These are phyloP conservation scores for Mycena citricolor DNA, from an alignment of 1,284 basidiomycete genomes.

Conservation along the genomic window DNA sequence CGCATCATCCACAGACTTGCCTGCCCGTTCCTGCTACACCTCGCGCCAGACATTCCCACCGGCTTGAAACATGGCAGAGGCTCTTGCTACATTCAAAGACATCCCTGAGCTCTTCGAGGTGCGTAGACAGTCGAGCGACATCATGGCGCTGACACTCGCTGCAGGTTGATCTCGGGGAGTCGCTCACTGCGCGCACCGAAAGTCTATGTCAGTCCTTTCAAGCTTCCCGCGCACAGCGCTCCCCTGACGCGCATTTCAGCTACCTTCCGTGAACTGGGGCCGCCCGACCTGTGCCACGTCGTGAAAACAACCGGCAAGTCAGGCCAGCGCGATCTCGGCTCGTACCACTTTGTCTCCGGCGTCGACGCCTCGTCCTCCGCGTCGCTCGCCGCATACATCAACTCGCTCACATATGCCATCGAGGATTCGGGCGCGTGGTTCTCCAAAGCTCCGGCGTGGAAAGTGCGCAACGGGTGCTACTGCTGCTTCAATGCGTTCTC, in stretches of 20 bases:
- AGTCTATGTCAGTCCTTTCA: conserved; percentile 72
- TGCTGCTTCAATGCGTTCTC: conserved; percentile 99
- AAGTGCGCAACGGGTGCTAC: conserved; percentile 91
- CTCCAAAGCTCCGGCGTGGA: conserved; percentile 84
- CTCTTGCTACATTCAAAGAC: conserved; percentile 56
- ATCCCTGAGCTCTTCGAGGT: conserved; percentile 64
- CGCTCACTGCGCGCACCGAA: conserved; percentile 88
- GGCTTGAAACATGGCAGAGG: conserved; percentile 24
- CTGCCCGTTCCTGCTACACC: no score
- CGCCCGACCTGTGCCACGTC: conserved; percentile 95
- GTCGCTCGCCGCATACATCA: conserved; percentile 96
- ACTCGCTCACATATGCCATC: conserved; percentile 93
- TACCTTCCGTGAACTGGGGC: conserved; percentile 94
- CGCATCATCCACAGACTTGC: not conserved
- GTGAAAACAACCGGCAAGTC: conserved; percentile 87
- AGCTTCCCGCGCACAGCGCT: not conserved
- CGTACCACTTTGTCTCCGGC: conserved; percentile 94
- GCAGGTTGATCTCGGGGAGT: conserved; percentile 90
- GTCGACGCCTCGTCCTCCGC: conserved; percentile 98
- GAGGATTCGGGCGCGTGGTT: conserved; percentile 95
- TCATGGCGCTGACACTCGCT: conserved; percentile 3
- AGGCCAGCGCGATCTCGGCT: conserved; percentile 85
- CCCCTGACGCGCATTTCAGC: conserved; percentile 47
- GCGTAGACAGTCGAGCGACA: conserved; percentile 4
- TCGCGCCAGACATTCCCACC: no score